These are phyloP conservation scores for Fusarium sp. DNA, from an alignment of 2,329 filamentous ascomycete species.

Conservation along the genomic window DNA sequence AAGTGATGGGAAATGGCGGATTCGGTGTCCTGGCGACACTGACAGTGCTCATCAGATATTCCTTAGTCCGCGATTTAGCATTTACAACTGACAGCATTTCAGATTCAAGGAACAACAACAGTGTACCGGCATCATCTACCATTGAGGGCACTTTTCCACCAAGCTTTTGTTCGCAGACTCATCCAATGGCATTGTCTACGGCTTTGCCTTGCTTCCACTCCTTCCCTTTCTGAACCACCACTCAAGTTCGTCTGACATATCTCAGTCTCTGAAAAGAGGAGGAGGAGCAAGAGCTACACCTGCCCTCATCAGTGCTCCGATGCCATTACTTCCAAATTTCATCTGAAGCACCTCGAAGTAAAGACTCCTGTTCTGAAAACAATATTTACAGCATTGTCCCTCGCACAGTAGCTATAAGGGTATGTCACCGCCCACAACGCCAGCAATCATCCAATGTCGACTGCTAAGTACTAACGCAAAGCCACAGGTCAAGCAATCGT, in stretches of 20 bases:
- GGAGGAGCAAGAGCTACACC: neutral
- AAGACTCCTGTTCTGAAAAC: neutral
- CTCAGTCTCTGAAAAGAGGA: neutral
- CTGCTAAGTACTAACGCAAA: neutral
- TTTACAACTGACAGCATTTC: neutral
- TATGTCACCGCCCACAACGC: rapidly evolving
- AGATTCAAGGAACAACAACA: rapidly evolving
- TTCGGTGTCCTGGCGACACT: neutral
- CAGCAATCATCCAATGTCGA: neutral
- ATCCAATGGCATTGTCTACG: neutral
- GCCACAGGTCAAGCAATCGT: neutral
- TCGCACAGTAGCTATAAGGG: neutral
- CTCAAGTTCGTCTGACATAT: neutral
- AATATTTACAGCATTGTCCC: neutral
- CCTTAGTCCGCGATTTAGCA: rapidly evolving
- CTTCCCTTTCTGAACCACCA: neutral
- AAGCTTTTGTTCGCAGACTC: neutral
- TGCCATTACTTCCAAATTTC: rapidly evolving
- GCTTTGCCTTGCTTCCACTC: neutral
- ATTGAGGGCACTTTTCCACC: rapidly evolving
- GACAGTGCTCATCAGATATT: neutral
- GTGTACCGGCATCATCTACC: too few species aligned
- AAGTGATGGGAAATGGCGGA: neutral
- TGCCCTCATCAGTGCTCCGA: too few species aligned
- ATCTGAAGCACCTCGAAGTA: too few species aligned